Percentiles rank a stretch among this genome's conserved stretches.
Evolutionary conservation across 2,329 filamentous ascomycete species (phyloP).

Genomic region (Myotisia sp.): DNA sequence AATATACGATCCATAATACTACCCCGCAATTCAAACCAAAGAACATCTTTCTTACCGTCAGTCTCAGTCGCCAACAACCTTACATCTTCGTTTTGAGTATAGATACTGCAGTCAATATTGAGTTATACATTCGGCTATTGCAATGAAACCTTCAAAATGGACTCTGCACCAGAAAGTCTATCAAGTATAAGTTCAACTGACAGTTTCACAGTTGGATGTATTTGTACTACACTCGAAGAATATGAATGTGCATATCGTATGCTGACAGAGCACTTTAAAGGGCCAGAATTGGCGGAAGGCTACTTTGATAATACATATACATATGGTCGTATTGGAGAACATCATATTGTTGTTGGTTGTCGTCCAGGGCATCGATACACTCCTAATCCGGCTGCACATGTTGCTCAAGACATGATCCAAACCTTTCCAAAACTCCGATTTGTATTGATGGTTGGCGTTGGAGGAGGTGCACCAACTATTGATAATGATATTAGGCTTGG

Average conservation of each 20-base stretch:
- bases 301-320: slow-evolving; percentile 14
- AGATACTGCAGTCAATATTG: too few relatives aligned
- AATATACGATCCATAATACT: too few relatives aligned
- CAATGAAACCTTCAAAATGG: too few relatives aligned
- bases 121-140: too few relatives aligned
- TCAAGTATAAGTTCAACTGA: too few relatives aligned
- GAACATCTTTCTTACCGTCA: too few relatives aligned
- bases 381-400: slow-evolving; percentile 8
- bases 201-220: slow-evolving; percentile 12
- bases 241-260: neutral
- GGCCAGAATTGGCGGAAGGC: too few relatives aligned
- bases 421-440: slow-evolving; percentile 12
- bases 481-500: slow-evolving; percentile 14
- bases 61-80: too few relatives aligned
- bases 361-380: slow-evolving; percentile 10
- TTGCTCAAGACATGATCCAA: slow-evolving; percentile 10
- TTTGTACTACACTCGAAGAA: slow-evolving; percentile 8
- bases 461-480: slow-evolving; percentile 13
- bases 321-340: slow-evolving; percentile 12
- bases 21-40: too few relatives aligned
- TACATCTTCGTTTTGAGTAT: too few relatives aligned
- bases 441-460: slow-evolving; percentile 16
- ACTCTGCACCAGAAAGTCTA: too few relatives aligned
- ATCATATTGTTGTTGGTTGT: slow-evolving; percentile 14
- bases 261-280: slow-evolving; percentile 1